Evolutionary conservation across 2,329 filamentous ascomycete genomes (phyloP).

Genomic region (Beauveria asiatica): DNA sequence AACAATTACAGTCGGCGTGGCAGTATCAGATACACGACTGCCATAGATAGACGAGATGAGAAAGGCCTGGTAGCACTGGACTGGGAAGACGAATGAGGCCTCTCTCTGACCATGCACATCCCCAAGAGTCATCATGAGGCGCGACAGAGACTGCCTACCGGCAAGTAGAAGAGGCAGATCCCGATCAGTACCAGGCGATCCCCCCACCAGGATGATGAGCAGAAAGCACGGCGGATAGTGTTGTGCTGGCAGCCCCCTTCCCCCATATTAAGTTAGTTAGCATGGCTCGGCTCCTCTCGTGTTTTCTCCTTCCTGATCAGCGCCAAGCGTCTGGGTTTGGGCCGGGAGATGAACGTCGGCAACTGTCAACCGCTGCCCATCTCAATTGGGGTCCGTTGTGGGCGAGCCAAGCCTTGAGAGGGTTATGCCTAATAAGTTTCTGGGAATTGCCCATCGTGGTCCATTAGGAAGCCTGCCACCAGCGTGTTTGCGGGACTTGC

Average conservation of each 20-base stretch:
- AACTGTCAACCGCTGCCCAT: neutral
- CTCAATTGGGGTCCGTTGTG: neutral
- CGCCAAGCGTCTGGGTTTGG: neutral
- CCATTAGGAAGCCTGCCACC: neutral
- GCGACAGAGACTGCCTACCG: neutral
- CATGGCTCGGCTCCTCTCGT: neutral
- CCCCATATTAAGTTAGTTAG: no score
- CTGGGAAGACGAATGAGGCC: neutral
- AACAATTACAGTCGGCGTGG: neutral
- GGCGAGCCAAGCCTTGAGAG: neutral
- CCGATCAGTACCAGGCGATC: conserved; percentile 4
- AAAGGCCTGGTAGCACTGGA: neutral
- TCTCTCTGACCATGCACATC: neutral
- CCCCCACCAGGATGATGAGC: neutral
- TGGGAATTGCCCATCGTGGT: neutral
- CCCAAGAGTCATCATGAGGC: neutral
- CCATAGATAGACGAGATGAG: neutral
- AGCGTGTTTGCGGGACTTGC: neutral
- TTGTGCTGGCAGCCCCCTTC: neutral
- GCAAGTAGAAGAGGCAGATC: neutral
- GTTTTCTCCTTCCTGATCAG: conserved; percentile 2
- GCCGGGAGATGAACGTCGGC: conserved; percentile 5
- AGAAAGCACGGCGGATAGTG: neutral
- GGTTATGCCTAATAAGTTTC: neutral
- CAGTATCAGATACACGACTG: neutral